These are phyloP conservation scores for Allomyces javanicus DNA, from an alignment of 192 early-diverging fungal species.

Conservation along the genomic window DNA sequence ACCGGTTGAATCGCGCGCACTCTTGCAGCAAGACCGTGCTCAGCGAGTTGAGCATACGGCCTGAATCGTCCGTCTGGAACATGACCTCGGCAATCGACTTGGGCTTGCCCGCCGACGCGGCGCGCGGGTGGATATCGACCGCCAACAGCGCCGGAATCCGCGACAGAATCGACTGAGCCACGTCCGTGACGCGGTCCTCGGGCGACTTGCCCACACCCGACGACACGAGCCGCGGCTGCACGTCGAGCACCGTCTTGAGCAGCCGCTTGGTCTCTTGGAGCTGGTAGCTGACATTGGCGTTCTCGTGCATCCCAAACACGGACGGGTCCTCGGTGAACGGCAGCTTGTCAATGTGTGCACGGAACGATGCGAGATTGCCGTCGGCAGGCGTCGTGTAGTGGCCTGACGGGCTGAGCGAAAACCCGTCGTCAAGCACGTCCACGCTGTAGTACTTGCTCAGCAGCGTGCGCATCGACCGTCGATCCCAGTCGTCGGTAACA, in stretches of 20 bases:
- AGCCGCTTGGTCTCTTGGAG: conserved; percentile 59
- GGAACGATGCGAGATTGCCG: conserved; percentile 59
- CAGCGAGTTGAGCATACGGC: conserved; percentile 6
- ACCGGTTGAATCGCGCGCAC: conserved; percentile 30
- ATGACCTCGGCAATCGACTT: conserved; percentile 67
- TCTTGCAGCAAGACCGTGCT: conserved; percentile 8
- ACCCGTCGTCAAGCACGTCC: conserved; percentile 58
- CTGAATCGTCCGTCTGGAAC: conserved; percentile 62
- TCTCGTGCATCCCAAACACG: conserved; percentile 85
- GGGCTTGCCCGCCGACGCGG: conserved; percentile 5
- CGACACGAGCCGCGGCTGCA: conserved; percentile 29
- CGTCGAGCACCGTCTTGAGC: conserved; percentile 30
- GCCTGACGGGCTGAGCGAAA: conserved; percentile 38
- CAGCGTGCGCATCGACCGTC: conserved; percentile 63
- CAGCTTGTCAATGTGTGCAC: conserved; percentile 66
- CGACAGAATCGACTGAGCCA: conserved; percentile 25
- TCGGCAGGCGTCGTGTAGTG: conserved; percentile 63
- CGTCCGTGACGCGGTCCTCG: conserved; percentile 27
- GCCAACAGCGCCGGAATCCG: conserved; percentile 20
- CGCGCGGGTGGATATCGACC: conserved; percentile 16
- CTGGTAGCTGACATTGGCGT: conserved; percentile 68
- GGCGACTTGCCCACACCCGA: conserved; percentile 16
- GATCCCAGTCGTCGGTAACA: conserved; percentile 83
- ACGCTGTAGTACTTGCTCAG: conserved; percentile 61
- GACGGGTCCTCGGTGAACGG: conserved; percentile 85